These are phyloP conservation scores for Claviceps pazoutovae DNA, from an alignment of 2,329 filamentous ascomycete species.

Conservation along the genomic window DNA sequence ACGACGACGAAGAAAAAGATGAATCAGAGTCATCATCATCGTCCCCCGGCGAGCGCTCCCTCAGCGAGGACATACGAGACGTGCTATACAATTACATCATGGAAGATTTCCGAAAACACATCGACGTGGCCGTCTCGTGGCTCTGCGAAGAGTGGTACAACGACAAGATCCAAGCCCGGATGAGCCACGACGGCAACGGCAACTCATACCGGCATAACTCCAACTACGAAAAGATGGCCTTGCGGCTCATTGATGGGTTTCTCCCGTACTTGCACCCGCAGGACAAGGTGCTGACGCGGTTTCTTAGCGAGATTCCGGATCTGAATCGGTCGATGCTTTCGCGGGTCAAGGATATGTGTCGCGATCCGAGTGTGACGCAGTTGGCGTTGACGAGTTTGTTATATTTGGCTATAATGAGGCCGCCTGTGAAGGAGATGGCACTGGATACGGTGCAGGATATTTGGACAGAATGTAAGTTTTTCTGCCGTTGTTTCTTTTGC, in stretches of 20 bases:
- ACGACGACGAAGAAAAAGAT: constrained; percentile 49
- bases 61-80: constrained; percentile 63
- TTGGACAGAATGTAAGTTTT: constrained; percentile 47
- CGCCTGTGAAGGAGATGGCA: constrained; percentile 47
- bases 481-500: neutral
- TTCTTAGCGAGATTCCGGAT: constrained; percentile 80
- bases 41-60: constrained; percentile 24
- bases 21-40: constrained; percentile 7
- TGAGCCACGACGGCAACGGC: constrained; percentile 12
- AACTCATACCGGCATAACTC: constrained; percentile 50
- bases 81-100: constrained; percentile 73
- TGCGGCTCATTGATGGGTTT: constrained; percentile 78
- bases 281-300: constrained; percentile 80
- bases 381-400: constrained; percentile 50
- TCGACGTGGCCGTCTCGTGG: constrained; percentile 86
- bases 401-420: constrained; percentile 54
- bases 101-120: constrained; percentile 79
- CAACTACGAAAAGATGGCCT: constrained; percentile 67
- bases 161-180: constrained; percentile 42
- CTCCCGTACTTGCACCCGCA: constrained; percentile 81
- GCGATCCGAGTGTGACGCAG: constrained; percentile 50
- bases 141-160: constrained; percentile 98
- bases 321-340: constrained; percentile 59
- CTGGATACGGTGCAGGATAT: constrained; percentile 53
- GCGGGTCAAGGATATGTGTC: constrained; percentile 54